Evolutionary conservation across 306 rosid genomes (phyloP), one percentile per base, ranked within the genome.

Genomic region (Dalbergia oliveri): DNA sequence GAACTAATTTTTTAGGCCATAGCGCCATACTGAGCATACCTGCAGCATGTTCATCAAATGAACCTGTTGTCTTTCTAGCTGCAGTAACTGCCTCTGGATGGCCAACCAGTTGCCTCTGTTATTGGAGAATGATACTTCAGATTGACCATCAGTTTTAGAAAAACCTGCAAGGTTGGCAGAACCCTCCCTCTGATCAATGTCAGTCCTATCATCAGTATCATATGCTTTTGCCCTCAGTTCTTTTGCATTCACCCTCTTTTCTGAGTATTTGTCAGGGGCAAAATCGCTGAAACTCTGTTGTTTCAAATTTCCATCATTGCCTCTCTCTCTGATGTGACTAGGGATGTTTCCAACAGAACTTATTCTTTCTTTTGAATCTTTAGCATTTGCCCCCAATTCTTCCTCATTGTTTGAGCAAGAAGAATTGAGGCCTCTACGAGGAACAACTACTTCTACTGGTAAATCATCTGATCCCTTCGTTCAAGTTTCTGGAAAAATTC

Each of bases 21-120:
- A 37, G 41, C 4, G 76, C 61, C 66, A 78, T 75, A 69, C 19
- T 76, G 76, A 76, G 44, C 77, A 59, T 77, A 94, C 98, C 98
- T 94, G 97, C 82, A 95, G 89, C 98, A 96, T 91, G 91, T 89
- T 96, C 99, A 96, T 96, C 81, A 96, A 87, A 86, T 93, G 98
- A 82, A 88, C 83, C 82, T 96, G 99, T 82, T 96, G 99, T 76
- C 98, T 93, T 91, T 96, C 99, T 83, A 96, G 85, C 89, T 89
- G 97, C 63, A 88, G 81, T 68, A 96, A 87, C 80, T 96, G 99
- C 88, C 98, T 82, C 88, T 96, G 99, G 82, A 93, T 93, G 69
- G 94, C 97, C 79, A 91, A 82, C 99, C 98, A 93, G 81, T 90
- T 96, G 85, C 98, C 99, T 84, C 90, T 95, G 85, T 79, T 95